These are phyloP conservation scores for Pleurotus cornucopiae DNA, from an alignment of 768 basidiomycete genomes.

Conservation along the genomic window DNA sequence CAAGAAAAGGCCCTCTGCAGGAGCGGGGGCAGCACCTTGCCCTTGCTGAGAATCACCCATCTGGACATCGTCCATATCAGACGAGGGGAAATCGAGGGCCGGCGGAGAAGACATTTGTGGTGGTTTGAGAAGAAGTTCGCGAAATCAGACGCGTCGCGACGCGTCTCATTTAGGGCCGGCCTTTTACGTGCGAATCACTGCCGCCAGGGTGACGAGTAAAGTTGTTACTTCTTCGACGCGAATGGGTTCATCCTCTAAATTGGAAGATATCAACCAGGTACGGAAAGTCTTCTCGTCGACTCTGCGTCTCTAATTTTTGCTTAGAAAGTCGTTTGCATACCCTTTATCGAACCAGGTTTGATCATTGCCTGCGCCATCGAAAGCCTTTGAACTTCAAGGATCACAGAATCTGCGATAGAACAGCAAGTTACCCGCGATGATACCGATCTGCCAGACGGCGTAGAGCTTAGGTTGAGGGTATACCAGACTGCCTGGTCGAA, in stretches of 20 bases:
- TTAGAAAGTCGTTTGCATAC: constrained; percentile 12
- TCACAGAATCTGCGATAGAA: no score
- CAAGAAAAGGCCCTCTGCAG: constrained; percentile 47
- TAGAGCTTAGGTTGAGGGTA: constrained; percentile 38
- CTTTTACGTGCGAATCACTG: background rate
- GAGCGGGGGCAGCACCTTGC: constrained; percentile 38
- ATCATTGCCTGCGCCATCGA: background rate
- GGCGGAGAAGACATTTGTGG: constrained; percentile 61
- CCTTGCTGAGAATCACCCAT: constrained; percentile 37
- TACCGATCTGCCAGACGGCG: constrained; percentile 12
- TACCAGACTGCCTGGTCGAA: constrained; percentile 58
- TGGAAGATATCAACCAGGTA: constrained; percentile 12
- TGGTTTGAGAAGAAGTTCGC: constrained; percentile 6
- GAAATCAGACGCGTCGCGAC: constrained; percentile 43
- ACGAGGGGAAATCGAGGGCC: constrained; percentile 59
- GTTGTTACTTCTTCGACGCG: background rate
- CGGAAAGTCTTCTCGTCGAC: background rate
- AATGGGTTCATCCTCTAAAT: constrained; percentile 1
- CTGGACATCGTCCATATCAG: constrained; percentile 53
- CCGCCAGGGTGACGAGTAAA: background rate
- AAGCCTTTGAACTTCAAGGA: no score
- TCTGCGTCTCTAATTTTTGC: background rate
- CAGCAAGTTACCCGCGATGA: background rate
- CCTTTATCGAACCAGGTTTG: constrained; percentile 7
- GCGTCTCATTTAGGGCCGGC: constrained; percentile 53